Percentiles rank a stretch among this genome's conserved stretches.
Evolutionary conservation across 441 rosid species (phyloP).

Genomic region (Euphorbia corollata): DNA sequence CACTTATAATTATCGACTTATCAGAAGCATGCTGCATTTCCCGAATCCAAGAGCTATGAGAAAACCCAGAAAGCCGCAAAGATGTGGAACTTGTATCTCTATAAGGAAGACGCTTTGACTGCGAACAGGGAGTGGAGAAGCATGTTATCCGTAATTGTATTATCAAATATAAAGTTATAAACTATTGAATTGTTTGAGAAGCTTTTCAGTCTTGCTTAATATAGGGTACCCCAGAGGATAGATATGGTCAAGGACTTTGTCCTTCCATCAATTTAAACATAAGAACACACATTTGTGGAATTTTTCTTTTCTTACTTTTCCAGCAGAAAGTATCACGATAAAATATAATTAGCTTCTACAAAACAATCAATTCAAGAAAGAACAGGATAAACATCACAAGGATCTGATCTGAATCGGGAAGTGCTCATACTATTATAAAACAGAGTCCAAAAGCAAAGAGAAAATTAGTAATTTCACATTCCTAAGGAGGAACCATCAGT

Average conservation of each 20-base stretch:
- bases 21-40: constrained; percentile 94
- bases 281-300: not conserved
- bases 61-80: constrained; percentile 46
- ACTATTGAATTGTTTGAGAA: not conserved
- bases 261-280: not conserved
- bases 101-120: constrained; percentile 80
- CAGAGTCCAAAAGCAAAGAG: not conserved
- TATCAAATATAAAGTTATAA: not conserved
- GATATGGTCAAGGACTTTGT: not conserved
- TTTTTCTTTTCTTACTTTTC: no score
- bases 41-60: constrained; percentile 82
- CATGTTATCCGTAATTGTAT: constrained; percentile 12
- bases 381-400: not conserved
- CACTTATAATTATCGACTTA: constrained; percentile 77
- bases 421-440: not conserved
- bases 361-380: not conserved
- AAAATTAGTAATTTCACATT: not conserved
- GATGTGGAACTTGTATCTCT: constrained; percentile 46
- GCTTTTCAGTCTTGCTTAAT: no score
- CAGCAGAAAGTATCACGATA: not conserved
- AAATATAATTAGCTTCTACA: not conserved
- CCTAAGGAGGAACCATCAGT: constrained; percentile 9
- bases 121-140: constrained; percentile 22
- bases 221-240: no score
- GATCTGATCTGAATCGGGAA: no score